A percentile compares a stretch with the other conserved stretches of the same genome.
Conservation (phyloP, 306 rosid species). For the Alnus glutinosa region DNA sequence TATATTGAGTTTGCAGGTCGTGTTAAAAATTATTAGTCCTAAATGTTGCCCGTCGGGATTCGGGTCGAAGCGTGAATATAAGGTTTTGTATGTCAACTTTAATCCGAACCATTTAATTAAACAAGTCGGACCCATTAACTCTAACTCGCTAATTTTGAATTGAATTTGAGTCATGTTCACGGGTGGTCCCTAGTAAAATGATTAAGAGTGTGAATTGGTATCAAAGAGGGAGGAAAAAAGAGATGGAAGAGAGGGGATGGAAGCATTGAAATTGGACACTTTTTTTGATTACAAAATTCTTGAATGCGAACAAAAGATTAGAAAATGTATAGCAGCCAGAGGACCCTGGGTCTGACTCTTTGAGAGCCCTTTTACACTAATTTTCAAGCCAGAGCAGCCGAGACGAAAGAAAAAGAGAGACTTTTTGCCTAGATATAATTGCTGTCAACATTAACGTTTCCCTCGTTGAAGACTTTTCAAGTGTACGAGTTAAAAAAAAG, state of each 20-base stretch:
- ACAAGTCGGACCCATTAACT: no score
- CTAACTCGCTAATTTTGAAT: no score
- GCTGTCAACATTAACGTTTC: neutral
- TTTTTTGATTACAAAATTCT: neutral
- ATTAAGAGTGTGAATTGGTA: neutral
- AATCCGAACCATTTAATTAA: no score
- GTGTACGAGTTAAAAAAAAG: no score
- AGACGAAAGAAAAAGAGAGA: neutral
- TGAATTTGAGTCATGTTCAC: no score
- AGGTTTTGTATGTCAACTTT: no score
- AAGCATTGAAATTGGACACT: neutral
- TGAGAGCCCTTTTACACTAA: neutral
- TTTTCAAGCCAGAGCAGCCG: neutral
- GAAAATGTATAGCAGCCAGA: neutral
- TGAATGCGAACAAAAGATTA: neutral
- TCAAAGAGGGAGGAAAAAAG: neutral
- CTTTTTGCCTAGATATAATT: neutral
- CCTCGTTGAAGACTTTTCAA: neutral
- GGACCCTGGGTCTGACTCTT: neutral
- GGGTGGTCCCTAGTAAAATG: no score
- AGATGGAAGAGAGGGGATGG: neutral
- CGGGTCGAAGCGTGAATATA: no score
- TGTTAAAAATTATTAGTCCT: no score
- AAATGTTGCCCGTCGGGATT: no score
- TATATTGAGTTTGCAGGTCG: no score